Evolutionary conservation across 1,284 basidiomycete genomes (phyloP), one percentile per base, ranked within the genome.

Genomic region (Rhodotorula sp.): DNA sequence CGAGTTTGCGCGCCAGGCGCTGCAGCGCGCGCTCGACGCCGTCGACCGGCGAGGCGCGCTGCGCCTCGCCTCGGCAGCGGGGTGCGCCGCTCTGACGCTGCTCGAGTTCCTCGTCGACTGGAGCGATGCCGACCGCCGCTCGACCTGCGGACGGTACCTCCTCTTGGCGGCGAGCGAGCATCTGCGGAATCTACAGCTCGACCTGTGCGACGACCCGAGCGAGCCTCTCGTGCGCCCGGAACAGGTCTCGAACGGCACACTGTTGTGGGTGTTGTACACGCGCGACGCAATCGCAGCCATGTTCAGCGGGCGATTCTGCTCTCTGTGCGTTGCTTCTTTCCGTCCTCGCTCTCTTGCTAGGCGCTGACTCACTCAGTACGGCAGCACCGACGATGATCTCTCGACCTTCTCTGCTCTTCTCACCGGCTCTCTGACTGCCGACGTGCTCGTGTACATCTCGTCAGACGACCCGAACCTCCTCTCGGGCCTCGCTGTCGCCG

Each of bases 221-320:
- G 74, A 76, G 59, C 57, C 27, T n/a, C 16, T 44, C 7, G 10
- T 61, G 0, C 53, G 64, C 1, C 67, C 73, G 4, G 71, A 72
- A 14, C 61, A 56, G n/a, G 41, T 64, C 4, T 67, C 68, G 46
- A 68, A 68, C 14, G 74, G 74, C 1, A 76, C 72, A 17, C 64
- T 76, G n/a, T 50, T 76, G 8, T 76, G 74, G 74, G 66, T 70
- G 62, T 23, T 61, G 10, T 71, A 70, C 49, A 74, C 72, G 17
- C 55, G 74, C 19, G 74, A 76, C 16, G 73, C 73, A 4, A 52
- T 76, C 17, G 52, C 64, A 0, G 54, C 66, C 13, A 48, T 70
- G 41, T 23, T 73, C 1, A 70, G 50, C 8, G 72, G 72, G 1
- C 44, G 72, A 1, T 48, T 19, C 2, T 52, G 55, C 23, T 53